Base-by-base conservation (phyloP, 179 eudicot genomes). In the Actinidia polygama region DNA sequence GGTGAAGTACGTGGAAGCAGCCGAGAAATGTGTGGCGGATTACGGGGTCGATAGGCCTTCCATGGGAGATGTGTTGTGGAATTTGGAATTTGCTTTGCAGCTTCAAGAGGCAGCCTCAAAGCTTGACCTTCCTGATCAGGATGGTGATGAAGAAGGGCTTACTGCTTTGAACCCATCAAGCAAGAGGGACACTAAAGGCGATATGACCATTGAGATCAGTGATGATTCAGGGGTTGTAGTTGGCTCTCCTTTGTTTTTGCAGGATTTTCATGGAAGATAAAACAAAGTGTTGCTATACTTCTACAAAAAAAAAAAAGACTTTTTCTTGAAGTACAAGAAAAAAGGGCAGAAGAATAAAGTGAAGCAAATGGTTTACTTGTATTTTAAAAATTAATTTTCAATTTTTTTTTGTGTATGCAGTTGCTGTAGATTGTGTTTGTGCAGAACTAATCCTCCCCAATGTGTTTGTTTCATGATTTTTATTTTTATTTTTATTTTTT, bases 31-130 rank as follows among this genome's bases (percentile, higher is more conserved):
- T 58, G 85, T 96, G 90, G 91, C 95, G 0, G 99, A 96, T 55
- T 87, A 90, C 72, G 99, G 97, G 4, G 95, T 93, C 8, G 99
- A 94, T 62, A 88, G 99, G 90, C 98, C 98, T 18, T 89, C 96
- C 0, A 94, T 94, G 97, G 99, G 97, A 61, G 98, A 96, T 77
- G 99, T 96, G 55, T 75, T 93, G 83, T 96, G 99, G 99, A 87
- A 95, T 79, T 84, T 94, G 70, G 99, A 96, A 91, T 96, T 87
- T 62, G 96, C 97, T 4, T 83, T 95, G 87, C 97, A 95, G 83
- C 91, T 95, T 53, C 94, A 95, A 81, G 96, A 89, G 23, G 90
- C 92, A 14, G 88, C 88, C 15, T 15, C 84, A 6, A 83, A 83
- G 51, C 82, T 81, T 30, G 87, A 80, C 23, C 84, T 81, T 51